Evolutionary conservation across 345 rosid species (phyloP).

Genomic region (Punica granatum): DNA sequence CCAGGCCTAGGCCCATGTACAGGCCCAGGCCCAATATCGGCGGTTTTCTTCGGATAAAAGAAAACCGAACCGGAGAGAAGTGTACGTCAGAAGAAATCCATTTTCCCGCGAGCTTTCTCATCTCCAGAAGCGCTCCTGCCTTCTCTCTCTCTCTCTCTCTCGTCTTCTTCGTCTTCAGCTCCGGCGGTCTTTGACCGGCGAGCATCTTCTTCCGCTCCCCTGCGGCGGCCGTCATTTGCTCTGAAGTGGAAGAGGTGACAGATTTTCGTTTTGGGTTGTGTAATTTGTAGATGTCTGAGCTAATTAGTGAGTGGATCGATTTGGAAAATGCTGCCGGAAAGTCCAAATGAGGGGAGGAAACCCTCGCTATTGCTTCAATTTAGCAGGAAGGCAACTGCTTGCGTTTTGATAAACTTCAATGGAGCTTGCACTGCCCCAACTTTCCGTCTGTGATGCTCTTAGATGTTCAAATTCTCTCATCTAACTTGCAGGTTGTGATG

Average conservation of each 20-base stretch:
- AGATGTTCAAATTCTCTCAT: background rate
- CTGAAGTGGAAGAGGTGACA: background rate
- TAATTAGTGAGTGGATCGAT: background rate
- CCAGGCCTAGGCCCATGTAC: background rate
- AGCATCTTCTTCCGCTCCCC: background rate
- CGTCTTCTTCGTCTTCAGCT: background rate
- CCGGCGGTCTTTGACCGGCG: background rate
- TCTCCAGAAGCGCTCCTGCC: background rate
- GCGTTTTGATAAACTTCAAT: background rate
- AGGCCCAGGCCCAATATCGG: background rate
- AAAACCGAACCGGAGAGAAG: background rate
- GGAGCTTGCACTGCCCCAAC: background rate
- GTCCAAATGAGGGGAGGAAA: background rate
- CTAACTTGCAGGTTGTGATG: background rate
- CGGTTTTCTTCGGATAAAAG: background rate
- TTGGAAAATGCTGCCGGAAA: background rate
- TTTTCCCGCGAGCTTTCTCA: background rate
- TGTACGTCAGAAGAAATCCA: background rate
- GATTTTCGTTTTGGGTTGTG: background rate
- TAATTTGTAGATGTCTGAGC: background rate
- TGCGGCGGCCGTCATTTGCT: background rate
- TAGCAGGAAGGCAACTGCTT: no score
- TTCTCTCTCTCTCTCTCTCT: background rate
- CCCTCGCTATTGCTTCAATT: background rate
- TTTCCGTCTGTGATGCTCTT: background rate